Conservation (phyloP, 2,329 filamentous ascomycete species). For the Chaetomiaceae sp. region DNA sequence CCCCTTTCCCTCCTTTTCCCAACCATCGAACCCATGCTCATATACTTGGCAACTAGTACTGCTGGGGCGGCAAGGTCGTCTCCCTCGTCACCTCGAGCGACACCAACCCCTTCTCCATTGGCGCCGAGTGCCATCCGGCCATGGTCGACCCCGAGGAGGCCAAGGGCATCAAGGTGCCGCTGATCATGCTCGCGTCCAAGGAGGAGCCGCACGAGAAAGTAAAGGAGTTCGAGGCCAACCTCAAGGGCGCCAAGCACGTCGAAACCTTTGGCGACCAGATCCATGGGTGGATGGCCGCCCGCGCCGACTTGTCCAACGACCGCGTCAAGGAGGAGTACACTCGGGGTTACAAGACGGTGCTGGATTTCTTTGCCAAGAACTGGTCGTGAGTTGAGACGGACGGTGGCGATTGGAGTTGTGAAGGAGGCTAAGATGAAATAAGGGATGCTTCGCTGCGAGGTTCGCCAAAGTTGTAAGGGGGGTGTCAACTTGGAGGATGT, state of each 20-base stretch:
- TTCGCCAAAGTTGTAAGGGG: neutral
- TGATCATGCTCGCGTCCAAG: constrained; percentile 60
- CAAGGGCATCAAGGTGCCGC: constrained; percentile 54
- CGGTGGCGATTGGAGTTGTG: neutral
- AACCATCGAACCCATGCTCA: neutral
- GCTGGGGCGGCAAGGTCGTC: constrained; percentile 68
- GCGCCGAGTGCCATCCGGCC: constrained; percentile 53
- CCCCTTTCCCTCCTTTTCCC: neutral
- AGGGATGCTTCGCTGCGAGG: neutral
- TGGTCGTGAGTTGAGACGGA: constrained; percentile 25
- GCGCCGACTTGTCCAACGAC: constrained; percentile 53
- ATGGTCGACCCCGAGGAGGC: constrained; percentile 63
- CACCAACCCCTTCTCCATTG: constrained; percentile 53
- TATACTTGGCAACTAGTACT: constrained; percentile 38
- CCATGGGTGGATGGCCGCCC: constrained; percentile 71
- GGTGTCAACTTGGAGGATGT: no score
- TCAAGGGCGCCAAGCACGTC: constrained; percentile 52
- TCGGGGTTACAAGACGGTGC: constrained; percentile 56
- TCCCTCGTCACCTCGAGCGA: constrained; percentile 46
- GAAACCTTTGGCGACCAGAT: constrained; percentile 64
- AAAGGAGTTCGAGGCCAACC: constrained; percentile 50
- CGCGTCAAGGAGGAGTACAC: constrained; percentile 58
- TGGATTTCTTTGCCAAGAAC: constrained; percentile 55
- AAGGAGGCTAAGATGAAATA: constrained; percentile 5
- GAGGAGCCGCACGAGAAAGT: constrained; percentile 57